Evolutionary conservation across 164 flowering plant genomes (phyloP), one percentile per base, ranked within the genome.

Genomic region (Magnolia kwangsiensis): DNA sequence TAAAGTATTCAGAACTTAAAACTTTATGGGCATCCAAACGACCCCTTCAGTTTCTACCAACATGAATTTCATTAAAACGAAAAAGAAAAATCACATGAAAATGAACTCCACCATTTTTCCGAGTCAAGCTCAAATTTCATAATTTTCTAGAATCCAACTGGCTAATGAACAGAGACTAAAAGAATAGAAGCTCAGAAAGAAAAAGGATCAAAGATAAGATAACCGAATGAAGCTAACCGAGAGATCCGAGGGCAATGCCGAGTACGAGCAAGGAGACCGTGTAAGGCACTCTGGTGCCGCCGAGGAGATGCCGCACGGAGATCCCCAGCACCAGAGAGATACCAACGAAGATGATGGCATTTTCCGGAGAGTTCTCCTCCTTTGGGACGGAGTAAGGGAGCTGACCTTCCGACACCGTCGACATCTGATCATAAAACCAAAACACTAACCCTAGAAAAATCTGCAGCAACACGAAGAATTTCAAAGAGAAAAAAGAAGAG

Each of bases 241-340:
- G 68, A 7, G 97, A 85, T 63, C 99, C 98, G 67, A 93, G 89
- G 13, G 82, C 95, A 69, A 93, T 83, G 78, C 99, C 99, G 65
- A 93, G 78, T 37, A 95, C 67, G 74, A 95, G 98, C 78, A 95
- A 77, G 19, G 94, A 95, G 50, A 90, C 97, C 0, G 99, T 93
- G 84, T 95, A 95, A 29, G 99, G 98, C 14, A 95, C 97, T 66
- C 90, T 82, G 29, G 99, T 90, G 1, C 99, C 98, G 14, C 95
- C 88, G 23, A 95, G 86, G 7, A 89, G 67, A 75, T 95, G 99
- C 72, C 99, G 82, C 51, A 83, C 87, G 21, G 91, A 95, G 9
- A 95, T 92, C 24, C 98, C 99, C 16, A 93, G 74, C n/a, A 87
- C 90, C 81, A 95, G 74, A 65, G 84, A 80, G 8, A 95, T 64